Evolutionary conservation across 768 basidiomycete genomes (phyloP), one percentile per base, ranked within the genome.

Genomic region (Termitomyces sp.): DNA sequence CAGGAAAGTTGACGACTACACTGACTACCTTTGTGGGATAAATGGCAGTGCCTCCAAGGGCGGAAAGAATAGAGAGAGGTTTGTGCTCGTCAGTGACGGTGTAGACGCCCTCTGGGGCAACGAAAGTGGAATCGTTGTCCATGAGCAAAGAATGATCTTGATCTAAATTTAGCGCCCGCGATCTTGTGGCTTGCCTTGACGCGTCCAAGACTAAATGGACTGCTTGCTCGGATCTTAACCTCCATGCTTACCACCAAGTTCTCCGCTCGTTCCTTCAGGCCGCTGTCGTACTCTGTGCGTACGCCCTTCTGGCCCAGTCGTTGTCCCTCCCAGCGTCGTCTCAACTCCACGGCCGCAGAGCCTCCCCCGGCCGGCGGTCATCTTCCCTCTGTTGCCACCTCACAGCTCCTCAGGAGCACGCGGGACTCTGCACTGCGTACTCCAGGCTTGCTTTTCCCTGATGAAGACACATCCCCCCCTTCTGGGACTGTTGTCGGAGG

Each of bases 21-120:
- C 78, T 79, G 53, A 85, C 83, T 37, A 91, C 74, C 37, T 76
- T 80, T 55, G 90, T 84, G 8, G 90, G 86, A 67, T 79, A 83
- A 13, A 74, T 54, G 4, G 68, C 53, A 7, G 74, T 70, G 3
- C 76, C 73, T 26, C 74, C 72, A 53, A 64, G 68, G 46, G 72
- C 67, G 7, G 73, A 74, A 64, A 72, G 71, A 49, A 75, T 63
- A 34, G 75, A 68, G 44, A 79, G 73, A 0, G 88, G 85, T 69
- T 86, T 91, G 78, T 90, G 86, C 67, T 93, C 92, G 64, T 93
- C 92, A 18, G 87, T 90, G 68, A 92, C 82, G 26, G 90, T 87
- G 76, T 94, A 94, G 43, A 93, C 90, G 63, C 92, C 92, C 71
- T 94, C 92, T 53, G 92, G 92, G 34, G 92, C 91, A 46, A 92